Conservation (phyloP, 331 rosid species). For the Malus hybrid region DNA sequence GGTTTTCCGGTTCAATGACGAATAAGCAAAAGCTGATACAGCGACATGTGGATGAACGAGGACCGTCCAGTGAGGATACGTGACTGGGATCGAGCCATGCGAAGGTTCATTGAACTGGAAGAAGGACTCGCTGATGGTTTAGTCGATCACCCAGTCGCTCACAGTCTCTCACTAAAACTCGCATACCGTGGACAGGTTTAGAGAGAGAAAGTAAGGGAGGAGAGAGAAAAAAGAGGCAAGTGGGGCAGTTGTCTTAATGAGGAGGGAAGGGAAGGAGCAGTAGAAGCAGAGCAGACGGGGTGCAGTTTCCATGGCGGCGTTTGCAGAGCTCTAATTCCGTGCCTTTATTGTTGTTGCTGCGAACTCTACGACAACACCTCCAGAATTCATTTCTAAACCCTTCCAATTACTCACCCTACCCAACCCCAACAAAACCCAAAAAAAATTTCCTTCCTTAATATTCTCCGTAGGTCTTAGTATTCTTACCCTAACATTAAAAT, state of each 20-base stretch:
- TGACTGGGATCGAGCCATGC: conserved; percentile 12
- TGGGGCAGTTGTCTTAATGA: conserved; percentile 24
- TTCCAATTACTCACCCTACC: neutral
- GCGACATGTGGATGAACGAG: conserved; percentile 43
- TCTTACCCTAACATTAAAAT: neutral
- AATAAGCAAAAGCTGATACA: conserved; percentile 46
- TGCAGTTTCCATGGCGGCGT: conserved; percentile 74
- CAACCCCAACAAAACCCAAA: neutral
- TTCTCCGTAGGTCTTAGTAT: neutral
- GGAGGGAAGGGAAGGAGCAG: conserved; percentile 3
- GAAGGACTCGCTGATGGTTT: conserved; percentile 42
- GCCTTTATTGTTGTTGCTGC: conserved; percentile 35
- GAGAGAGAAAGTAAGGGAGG: conserved; percentile 17
- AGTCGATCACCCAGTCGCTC: conserved; percentile 7
- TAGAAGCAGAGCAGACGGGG: conserved; percentile 10
- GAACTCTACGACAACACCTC: conserved; percentile 19
- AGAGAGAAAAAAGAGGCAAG: neutral
- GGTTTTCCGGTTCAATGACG: conserved; percentile 87
- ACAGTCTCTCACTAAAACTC: conserved; percentile 1
- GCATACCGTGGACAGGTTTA: neutral
- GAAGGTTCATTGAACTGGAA: conserved; percentile 49
- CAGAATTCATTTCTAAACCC: neutral
- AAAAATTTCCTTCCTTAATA: neutral
- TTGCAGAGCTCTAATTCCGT: conserved; percentile 55
- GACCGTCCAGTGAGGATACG: conserved; percentile 47